Evolutionary conservation across 768 basidiomycete genomes (phyloP), one percentile per base, ranked within the genome.

Genomic region (Gautieria morchelliformis): DNA sequence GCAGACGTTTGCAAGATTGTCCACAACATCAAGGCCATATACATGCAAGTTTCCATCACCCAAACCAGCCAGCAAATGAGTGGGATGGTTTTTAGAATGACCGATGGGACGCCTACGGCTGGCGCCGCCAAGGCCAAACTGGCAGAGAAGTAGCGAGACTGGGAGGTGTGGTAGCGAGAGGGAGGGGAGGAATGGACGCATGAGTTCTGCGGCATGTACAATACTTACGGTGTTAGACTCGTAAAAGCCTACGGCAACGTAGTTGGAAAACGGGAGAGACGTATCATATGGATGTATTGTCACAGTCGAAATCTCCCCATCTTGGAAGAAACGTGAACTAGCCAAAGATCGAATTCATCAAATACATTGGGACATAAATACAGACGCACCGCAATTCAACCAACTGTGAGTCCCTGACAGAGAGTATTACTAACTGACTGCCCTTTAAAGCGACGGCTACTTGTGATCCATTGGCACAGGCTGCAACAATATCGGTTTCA

Each of bases 181-280:
- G 70, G 72, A 66, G 67, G 62, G 70, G 59, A 70, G 74, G 1
- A 75, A 57, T n/a, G 47, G n/a, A 9, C 61, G 61, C 32, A 56
- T 58, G 24, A 72, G 60, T 46, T 63, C 62, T 7, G 59, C 49
- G 17, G 58, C 59, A 9, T 50, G 45, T 8, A 88, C 71, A 35
- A 93, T 69, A 62, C 83, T 76, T 41, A 93, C 75, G 8, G 68
- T 63, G 62, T 85, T 85, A 3, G 79, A 78, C 20, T 77, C 78
- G 91, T 93, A 95, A 62, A 88, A 88, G 0, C 84, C 81, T n/a
- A 87, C 81, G 0, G 78, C 80, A 27, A 87, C 68, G 53, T 77
- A 62, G 10, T 68, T 68, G 0, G 87, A 68, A 54, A 74, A 82
- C 33, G 69, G 65, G 61, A 76, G 76, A 10, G 66, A 61, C 0